Base-by-base conservation (phyloP, 1,284 basidiomycete genomes). In the Baeospora myosura region DNA sequence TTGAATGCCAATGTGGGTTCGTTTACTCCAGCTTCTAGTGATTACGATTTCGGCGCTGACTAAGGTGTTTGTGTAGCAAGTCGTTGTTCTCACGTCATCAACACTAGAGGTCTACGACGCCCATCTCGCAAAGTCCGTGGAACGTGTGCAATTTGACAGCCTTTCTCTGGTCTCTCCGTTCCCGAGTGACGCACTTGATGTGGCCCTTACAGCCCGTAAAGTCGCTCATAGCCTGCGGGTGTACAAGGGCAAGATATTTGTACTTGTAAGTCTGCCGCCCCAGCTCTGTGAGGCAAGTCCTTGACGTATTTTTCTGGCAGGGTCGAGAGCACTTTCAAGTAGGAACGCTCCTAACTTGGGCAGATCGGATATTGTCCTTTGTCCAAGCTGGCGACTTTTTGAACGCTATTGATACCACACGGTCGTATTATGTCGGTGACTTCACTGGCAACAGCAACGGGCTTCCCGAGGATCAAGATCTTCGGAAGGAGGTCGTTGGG, bases 261-360 rank as follows among this genome's bases (percentile, higher is more conserved):
- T 92, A 21, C 69, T 98, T 49, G 92, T 93, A 57, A 64, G 87
- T 69, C 10, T 22, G 28, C 10, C 12, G 33, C 33, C 41, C 23
- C 29, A 25, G 28, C 31, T 39, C 21, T 12, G 18, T 37, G n/a
- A 3, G 28, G 40, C 16, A 40, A 24, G 38, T 21, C 40, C 38
- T 29, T 40, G 26, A 43, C 25, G 35, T 49, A 32, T 50, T 43
- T 28, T 43, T 42, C n/a, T 45, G 31, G 12, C 49, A 89, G 87
- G 73, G 74, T 34, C 72, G 73, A 42, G 71, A 79, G 45, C 80
- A 81, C 44, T 53, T 98, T 1, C 74, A 80, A 56, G 89, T 88
- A 0, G 96, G 93, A 21, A 90, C 87, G 0, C 68, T 98, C 18
- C 69, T 95, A 33, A 91, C 92, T 1, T 99, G 96, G 96, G 92